Percentiles rank a stretch among this genome's conserved stretches.
Conservation (phyloP, 441 rosid genomes). For the Macaranga tanarius region DNA sequence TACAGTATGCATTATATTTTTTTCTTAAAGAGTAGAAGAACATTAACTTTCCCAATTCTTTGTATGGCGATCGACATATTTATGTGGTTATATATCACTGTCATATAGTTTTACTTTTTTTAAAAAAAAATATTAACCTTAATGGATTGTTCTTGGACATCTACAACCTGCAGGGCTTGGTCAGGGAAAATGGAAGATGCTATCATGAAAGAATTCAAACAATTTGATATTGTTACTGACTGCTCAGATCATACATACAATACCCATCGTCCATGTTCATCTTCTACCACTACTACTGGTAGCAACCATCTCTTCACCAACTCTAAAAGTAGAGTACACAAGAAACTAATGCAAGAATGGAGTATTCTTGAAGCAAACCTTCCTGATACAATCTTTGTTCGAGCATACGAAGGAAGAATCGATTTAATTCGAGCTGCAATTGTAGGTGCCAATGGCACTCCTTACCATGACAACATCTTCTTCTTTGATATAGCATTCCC, state of each 20-base stretch:
- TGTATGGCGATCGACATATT: too few species aligned
- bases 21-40: too few species aligned
- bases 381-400: slow-evolving; percentile 24
- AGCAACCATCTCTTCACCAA: background rate
- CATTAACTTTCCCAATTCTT: too few species aligned
- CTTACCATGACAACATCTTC: slow-evolving; percentile 25
- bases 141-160: too few species aligned
- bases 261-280: background rate
- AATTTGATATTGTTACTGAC: slow-evolving; percentile 9
- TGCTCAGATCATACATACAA: slow-evolving; percentile 22
- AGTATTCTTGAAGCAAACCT: slow-evolving; percentile 19
- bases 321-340: background rate
- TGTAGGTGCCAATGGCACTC: slow-evolving; percentile 23
- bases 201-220: background rate
- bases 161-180: too few species aligned
- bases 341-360: slow-evolving; percentile 30
- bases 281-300: too few species aligned
- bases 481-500: slow-evolving; percentile 29
- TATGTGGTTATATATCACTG: too few species aligned
- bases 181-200: background rate
- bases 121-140: too few species aligned
- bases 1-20: too few species aligned
- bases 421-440: slow-evolving; percentile 26
- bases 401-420: slow-evolving; percentile 24
- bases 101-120: too few species aligned